Evolutionary conservation across 2,329 filamentous ascomycete genomes (phyloP), one percentile per base, ranked within the genome.

Genomic region (Blastomyces emzantsi): DNA sequence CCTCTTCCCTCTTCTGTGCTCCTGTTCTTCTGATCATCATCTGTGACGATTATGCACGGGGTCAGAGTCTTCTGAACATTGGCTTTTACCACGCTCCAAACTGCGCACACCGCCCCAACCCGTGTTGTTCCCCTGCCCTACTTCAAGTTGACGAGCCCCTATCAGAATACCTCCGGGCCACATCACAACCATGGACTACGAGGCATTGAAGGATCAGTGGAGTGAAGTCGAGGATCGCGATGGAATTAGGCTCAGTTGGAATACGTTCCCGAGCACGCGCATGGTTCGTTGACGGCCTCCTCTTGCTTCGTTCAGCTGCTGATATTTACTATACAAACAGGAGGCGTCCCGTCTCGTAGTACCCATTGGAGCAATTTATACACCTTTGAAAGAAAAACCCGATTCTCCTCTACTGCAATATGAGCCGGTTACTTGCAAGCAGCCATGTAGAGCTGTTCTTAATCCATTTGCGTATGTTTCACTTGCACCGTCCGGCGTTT

Each of bases 201-300:
- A 97, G 77, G 84, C 87, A 70, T 81, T 96, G 70, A 97, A 97
- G 80, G 92, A 97, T 79, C 89, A 93, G 80, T 97, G 92, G 92
- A 91, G 88, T 73, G 92, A 97, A 76, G 88, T 96, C 64, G 94
- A 99, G 81, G 94, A 99, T 74, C 87, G 90, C 70, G 94, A 99
- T 86, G 94, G 94, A 66, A 86, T 97, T 73, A 88, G 94, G 67
- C 83, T 99, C 69, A 97, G 93, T 79, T 99, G 94, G 94, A 99
- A 99, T 76, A 95, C 95, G 66, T 96, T 99, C 73, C 94, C 94
- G 60, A 97, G 92, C 81, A 93, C 93, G 73, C 91, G 94, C 76
- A 97, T 99, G 92, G 92, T 91, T 71, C 71, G 84, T 79, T 63
- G 66, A 63, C 63, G 3, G 25, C 5, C 25, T 19, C 22, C 15